Base-by-base conservation (phyloP, 495 filamentous ascomycete genomes). In the Lasiosphaeria hispida region DNA sequence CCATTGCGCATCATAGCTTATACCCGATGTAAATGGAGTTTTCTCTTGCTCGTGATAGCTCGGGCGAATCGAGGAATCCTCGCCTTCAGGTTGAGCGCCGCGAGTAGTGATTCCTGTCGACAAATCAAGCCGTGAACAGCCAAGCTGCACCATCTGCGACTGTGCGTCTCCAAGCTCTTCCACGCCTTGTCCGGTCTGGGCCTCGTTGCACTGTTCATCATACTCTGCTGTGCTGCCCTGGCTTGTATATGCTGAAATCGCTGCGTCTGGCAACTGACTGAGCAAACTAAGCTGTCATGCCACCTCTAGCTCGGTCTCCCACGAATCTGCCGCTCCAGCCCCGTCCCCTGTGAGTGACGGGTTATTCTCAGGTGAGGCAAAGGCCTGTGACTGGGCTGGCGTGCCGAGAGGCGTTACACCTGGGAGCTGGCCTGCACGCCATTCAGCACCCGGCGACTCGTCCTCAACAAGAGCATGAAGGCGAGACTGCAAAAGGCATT, bases 401-500 rank as follows among this genome's bases (percentile, higher is more conserved):
- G 34, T 51, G 34, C 38, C 48, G 48, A 51, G 14, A 38, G 9
- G 48, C 48, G 30, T 51, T n/a, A 36, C 48, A 51, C 48, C 48
- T 51, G 48, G 5, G 48, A 51, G 48, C 48, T 51, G 33, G 19
- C 34, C 23, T 51, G 23, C 23, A 15, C 15, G 48, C 48, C 48
- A 14, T 33, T 51, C 48, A 51, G 48, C 49, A 35, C 49, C 49
- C 34, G 15, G 34, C 49, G 49, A 52, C 49, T 52, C 34, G 49
- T 52, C 35, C 49, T 52, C 34, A n/a, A 34, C 35, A 17, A 13
- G 6, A 34, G 49, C 3, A 23, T 6, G 49, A 52, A 52, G 49
- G 34, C 49, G 35, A 52, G 49, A 39, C 49, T 52, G 34, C 34
- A 52, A 39, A 52, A 52, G 49, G 49, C 34, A 33, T 52, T 39